Evolutionary conservation across 2,329 filamentous ascomycete genomes (phyloP), one percentile per base, ranked within the genome.

Genomic region (Sphaceloma murrayae): DNA sequence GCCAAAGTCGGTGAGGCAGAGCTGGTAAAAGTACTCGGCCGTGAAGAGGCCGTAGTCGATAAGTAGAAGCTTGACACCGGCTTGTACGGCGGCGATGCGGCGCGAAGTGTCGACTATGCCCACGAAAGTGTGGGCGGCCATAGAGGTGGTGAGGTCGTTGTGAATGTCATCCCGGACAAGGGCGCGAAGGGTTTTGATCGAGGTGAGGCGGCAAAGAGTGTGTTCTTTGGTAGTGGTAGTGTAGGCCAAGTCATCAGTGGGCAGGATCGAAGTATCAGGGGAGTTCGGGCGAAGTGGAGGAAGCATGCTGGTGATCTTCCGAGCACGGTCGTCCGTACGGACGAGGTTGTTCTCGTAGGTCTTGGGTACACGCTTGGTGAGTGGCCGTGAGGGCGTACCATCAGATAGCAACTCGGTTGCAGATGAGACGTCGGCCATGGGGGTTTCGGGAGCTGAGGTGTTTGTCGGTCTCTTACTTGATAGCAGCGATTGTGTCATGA

Each of bases 291-390:
- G 55, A 9, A 52, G 53, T 5, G 78, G 73, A n/a, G 78, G 73
- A 22, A 98, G 77, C 89, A 98, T 96, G 49, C 85, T 87, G 0
- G 91, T 98, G 50, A 98, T 98, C 61, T 98, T 98, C 47, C 88
- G 82, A 51, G 85, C 72, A 48, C 81, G 84, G 1, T 85, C 79
- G 59, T 98, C 91, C 8, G 89, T 96, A 14, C 91, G 79, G 2
- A 98, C 80, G 9, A 98, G 75, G 45, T 83, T 94, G 58, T 93
- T 93, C 56, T 91, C 85, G 51, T 87, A 81, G 1, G 79, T 74
- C 47, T 75, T 78, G 45, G 72, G 72, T 11, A 52, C 49, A 4
- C 44, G 46, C 31, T 51, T 53, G 22, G 49, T 47, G 9, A 49
- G 49, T 2, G 67, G 58, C 31, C 58, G 62, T 5, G 57, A 50